phyloP scores from a whole-genome alignment of 495 filamentous ascomycete species.

The Hypoxylon lenormandii region DNA sequence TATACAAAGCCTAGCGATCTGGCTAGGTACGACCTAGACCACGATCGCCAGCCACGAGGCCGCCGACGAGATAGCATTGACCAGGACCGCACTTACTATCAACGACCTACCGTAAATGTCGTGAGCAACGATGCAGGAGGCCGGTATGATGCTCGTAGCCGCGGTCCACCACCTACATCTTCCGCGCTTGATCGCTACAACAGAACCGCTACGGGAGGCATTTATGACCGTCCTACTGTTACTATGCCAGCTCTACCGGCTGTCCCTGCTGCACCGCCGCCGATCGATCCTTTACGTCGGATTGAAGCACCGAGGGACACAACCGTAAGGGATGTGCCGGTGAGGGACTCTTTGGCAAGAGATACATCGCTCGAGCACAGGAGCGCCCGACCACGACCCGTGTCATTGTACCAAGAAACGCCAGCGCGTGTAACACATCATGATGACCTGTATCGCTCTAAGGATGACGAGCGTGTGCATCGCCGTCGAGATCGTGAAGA shows the following conservation, averaged over 20 bases:
- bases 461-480: slow-evolving; percentile 54
- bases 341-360: slow-evolving; percentile 31
- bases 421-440: slow-evolving; percentile 52
- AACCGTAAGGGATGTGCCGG: slow-evolving; percentile 20
- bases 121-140: slow-evolving; percentile 65
- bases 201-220: slow-evolving; percentile 52
- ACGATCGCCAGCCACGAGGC: slow-evolving; percentile 56
- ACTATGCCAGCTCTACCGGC: slow-evolving; percentile 59
- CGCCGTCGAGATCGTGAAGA: slow-evolving; percentile 52
- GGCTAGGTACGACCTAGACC: slow-evolving; percentile 72
- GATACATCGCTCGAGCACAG: slow-evolving; percentile 49
- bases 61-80: slow-evolving; percentile 63
- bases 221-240: slow-evolving; percentile 59
- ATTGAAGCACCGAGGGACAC: slow-evolving; percentile 51
- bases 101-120: slow-evolving; percentile 72
- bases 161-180: slow-evolving; percentile 71
- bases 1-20: slow-evolving; percentile 78
- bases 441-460: slow-evolving; percentile 58
- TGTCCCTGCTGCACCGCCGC: slow-evolving; percentile 54
- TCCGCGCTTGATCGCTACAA: slow-evolving; percentile 72
- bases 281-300: slow-evolving; percentile 51
- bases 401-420: slow-evolving; percentile 62
- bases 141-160: slow-evolving; percentile 59
- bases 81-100: slow-evolving; percentile 64
- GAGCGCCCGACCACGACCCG: slow-evolving; percentile 53